Base-by-base conservation (phyloP, 1,284 basidiomycete genomes). In the Rhodotorula sp. region DNA sequence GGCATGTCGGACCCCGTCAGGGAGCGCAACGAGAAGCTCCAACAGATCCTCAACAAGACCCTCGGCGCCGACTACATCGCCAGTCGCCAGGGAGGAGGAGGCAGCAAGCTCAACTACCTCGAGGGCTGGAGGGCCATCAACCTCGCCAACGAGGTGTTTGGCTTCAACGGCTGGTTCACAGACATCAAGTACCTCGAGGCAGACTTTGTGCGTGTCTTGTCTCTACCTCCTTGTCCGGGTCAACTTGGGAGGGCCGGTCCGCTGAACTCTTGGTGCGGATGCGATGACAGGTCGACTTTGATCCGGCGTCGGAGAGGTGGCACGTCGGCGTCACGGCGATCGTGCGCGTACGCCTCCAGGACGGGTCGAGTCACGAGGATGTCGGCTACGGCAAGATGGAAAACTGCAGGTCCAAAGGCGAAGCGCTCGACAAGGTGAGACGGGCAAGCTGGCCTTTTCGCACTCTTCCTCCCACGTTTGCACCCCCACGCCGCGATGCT, bases 101-200 rank as follows among this genome's bases (percentile, higher is more conserved):
- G 92, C 46, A 63, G 60, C 21, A 97, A 95, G 81, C 84, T 99
- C 67, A 95, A 92, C 14, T 99, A 99, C 80, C 90, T 93, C 5
- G 96, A 98, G 81, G 97, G 96, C 0, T 98, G 95, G 94, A 95
- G 93, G 83, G 89, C 93, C 48, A 93, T 97, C 81, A 93, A 93
- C 78, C 85, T 99, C 34, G 96, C 96, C 2, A 99, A 99, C 81
- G 95, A 99, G 78, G 91, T 99, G 51, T 99, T 99, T 83, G 96
- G 96, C 2, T 97, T 94, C 84, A 95, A 98, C 75, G 97, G 97
- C 16, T 99, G 96, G 96, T 93, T 90, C 65, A 92, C 93, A 3
- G 91, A 84, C 67, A 86, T 98, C 62, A 87, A 91, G 67, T 90
- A 83, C 63, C 82, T 97, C 57, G 88, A 88, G 23, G 91, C 90